Percentiles rank a stretch among this genome's conserved stretches.
Evolutionary conservation across 768 basidiomycete species (phyloP).

Genomic region (Pleurotus eryngii): DNA sequence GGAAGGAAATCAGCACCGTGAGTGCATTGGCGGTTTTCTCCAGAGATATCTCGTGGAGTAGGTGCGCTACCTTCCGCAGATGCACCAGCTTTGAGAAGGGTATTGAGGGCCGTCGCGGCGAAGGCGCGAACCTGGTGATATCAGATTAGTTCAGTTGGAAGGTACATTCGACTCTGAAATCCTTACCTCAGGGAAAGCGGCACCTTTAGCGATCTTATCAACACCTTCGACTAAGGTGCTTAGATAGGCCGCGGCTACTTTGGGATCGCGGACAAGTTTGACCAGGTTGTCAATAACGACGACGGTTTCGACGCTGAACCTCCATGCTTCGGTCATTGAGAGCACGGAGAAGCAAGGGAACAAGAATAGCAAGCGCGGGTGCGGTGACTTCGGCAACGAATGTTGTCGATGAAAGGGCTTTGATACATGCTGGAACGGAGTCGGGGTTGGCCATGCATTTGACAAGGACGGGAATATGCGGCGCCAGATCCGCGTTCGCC

Average conservation of each 20-base stretch:
- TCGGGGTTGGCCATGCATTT: conserved; percentile 93
- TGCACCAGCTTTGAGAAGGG: conserved; percentile 81
- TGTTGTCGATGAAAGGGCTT: conserved; percentile 90
- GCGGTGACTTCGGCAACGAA: conserved; percentile 97
- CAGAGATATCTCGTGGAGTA: conserved; percentile 64
- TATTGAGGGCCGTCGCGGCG: conserved; percentile 76
- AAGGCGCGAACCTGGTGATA: conserved; percentile 78
- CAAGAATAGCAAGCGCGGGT: conserved; percentile 94
- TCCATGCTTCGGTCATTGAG: conserved; percentile 96
- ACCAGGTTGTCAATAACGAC: conserved; percentile 95
- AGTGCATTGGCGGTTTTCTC: conserved; percentile 57
- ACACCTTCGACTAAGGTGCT: conserved; percentile 87
- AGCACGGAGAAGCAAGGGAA: conserved; percentile 86
- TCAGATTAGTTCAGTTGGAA: conserved; percentile 11
- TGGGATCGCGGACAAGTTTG: conserved; percentile 92
- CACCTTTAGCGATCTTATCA: conserved; percentile 82
- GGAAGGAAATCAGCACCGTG: conserved; percentile 52
- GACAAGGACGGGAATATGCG: conserved; percentile 86
- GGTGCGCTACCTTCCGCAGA: conserved; percentile 68
- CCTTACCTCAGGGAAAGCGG: conserved; percentile 89
- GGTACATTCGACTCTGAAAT: conserved; percentile 16
- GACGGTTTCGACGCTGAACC: conserved; percentile 89
- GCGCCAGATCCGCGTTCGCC: conserved; percentile 87
- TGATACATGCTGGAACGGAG: conserved; percentile 88
- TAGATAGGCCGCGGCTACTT: conserved; percentile 85